Evolutionary conservation across 768 basidiomycete genomes (phyloP).

Genomic region (Trametes sanguinea): DNA sequence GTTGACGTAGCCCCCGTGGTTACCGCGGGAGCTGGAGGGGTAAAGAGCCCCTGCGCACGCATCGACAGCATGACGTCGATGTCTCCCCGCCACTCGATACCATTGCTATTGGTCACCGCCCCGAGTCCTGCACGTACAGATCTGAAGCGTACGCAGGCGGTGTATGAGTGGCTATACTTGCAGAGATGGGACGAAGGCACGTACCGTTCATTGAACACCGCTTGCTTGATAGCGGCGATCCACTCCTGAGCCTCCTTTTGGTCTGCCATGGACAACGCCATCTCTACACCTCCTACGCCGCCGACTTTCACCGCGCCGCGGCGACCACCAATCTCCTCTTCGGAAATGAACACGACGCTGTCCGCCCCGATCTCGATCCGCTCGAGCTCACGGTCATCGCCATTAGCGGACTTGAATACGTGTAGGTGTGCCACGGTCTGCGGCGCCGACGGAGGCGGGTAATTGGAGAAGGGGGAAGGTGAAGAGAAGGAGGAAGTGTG

Average conservation of each 20-base stretch:
- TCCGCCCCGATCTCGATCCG: slow-evolving; percentile 75
- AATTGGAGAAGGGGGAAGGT: slow-evolving; percentile 1
- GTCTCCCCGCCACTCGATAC: slow-evolving; percentile 71
- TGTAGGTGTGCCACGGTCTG: slow-evolving; percentile 48
- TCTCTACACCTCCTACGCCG: slow-evolving; percentile 45
- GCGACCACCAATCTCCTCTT: slow-evolving; percentile 45
- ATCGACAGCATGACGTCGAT: slow-evolving; percentile 85
- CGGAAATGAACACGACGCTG: slow-evolving; percentile 74
- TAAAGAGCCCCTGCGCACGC: slow-evolving; percentile 63
- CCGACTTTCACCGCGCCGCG: slow-evolving; percentile 66
- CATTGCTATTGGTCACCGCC: slow-evolving; percentile 41
- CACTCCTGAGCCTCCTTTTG: slow-evolving; percentile 66
- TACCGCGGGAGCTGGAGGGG: slow-evolving; percentile 31
- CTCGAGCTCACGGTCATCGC: slow-evolving; percentile 70
- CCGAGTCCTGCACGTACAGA: slow-evolving; percentile 70
- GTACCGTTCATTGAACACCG: slow-evolving; percentile 71
- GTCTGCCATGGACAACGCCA: slow-evolving; percentile 59
- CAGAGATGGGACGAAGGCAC: slow-evolving; percentile 5
- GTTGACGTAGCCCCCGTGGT: neutral
- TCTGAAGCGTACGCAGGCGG: slow-evolving; percentile 37
- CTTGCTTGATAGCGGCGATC: slow-evolving; percentile 74
- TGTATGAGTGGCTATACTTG: slow-evolving; percentile 8
- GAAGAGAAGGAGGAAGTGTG: slow-evolving; percentile 18
- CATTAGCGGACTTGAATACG: slow-evolving; percentile 62
- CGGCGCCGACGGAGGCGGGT: slow-evolving; percentile 42